Evolutionary conservation across 257 asterid species (phyloP).

Genomic region (Verbascum thapsus): DNA sequence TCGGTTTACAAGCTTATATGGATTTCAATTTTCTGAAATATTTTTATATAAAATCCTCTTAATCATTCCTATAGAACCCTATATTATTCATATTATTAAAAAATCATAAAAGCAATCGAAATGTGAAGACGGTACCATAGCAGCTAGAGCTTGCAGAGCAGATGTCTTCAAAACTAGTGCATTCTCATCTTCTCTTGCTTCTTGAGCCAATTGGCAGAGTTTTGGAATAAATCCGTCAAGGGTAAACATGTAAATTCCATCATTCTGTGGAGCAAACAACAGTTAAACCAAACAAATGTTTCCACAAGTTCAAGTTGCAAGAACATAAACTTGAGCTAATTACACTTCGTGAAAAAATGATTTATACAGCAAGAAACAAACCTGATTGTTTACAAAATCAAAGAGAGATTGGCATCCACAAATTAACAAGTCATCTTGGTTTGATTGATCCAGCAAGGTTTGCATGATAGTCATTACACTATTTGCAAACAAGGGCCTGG

Average conservation of each 20-base stretch:
- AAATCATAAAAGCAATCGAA: constrained; percentile 18
- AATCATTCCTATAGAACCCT: too few species aligned
- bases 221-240: constrained; percentile 85
- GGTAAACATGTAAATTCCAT: constrained; percentile 87
- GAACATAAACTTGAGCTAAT: constrained; percentile 15
- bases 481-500: constrained; percentile 93
- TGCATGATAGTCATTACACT: constrained; percentile 77
- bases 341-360: constrained; percentile 16
- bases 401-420: constrained; percentile 82
- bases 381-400: constrained; percentile 95
- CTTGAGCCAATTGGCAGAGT: constrained; percentile 91
- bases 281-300: constrained; percentile 21
- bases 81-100: too few species aligned
- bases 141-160: constrained; percentile 80
- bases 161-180: constrained; percentile 59
- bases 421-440: constrained; percentile 72
- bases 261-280: constrained; percentile 57
- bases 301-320: constrained; percentile 3
- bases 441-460: constrained; percentile 77
- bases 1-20: too few species aligned
- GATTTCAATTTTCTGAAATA: background rate
- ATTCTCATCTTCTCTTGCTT: constrained; percentile 83
- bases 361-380: constrained; percentile 20
- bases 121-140: constrained; percentile 57
- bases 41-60: too few species aligned